Evolutionary conservation across 768 basidiomycete genomes (phyloP).

Genomic region (Naematelia aurantialba): DNA sequence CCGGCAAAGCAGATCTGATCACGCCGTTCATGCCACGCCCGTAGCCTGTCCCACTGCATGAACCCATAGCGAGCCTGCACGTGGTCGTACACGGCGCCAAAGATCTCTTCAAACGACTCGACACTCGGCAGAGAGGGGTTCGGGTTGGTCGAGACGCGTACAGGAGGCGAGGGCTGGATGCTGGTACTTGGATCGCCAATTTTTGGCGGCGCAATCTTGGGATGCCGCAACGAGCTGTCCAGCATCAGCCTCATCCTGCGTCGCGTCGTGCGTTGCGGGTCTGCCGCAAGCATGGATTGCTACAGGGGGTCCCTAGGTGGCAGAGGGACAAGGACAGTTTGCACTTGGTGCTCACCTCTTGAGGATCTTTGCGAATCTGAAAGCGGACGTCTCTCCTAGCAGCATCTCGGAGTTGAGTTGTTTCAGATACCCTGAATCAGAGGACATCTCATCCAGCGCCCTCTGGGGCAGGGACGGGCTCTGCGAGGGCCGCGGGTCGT

Average conservation of each 20-base stretch:
- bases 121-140: constrained; percentile 9
- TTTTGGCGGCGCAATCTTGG: neutral
- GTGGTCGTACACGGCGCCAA: constrained; percentile 13
- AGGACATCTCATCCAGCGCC: neutral
- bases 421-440: neutral
- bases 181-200: neutral
- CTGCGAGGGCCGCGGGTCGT: neutral
- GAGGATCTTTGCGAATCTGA: neutral
- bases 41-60: constrained; percentile 14
- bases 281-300: too few species aligned
- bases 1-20: neutral
- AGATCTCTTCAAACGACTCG: constrained; percentile 3
- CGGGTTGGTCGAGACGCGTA: constrained; percentile 5
- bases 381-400: neutral
- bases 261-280: too few species aligned
- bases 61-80: constrained; percentile 19
- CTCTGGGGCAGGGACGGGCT: neutral
- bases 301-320: too few species aligned
- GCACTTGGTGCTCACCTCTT: neutral
- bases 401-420: neutral
- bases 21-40: constrained; percentile 14
- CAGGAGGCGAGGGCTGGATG: constrained; percentile 2
- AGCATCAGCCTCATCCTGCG: neutral
- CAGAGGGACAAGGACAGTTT: too few species aligned
- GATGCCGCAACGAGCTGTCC: neutral